Conservation (phyloP, 179 eudicot genomes). For the Spergularia azorica region DNA sequence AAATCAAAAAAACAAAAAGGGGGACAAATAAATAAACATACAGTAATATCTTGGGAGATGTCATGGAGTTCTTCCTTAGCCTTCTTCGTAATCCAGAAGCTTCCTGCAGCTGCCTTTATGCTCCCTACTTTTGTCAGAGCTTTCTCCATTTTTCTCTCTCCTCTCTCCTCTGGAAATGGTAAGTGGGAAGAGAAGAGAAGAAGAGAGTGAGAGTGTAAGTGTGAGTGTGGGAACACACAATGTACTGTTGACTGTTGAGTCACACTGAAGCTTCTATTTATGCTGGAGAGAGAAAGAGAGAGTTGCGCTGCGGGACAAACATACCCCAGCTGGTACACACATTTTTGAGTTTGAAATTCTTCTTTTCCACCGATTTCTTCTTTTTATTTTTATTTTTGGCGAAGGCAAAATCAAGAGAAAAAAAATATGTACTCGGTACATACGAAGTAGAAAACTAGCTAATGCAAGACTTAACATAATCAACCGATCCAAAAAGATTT, state of each 20-base stretch:
- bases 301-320: constrained; percentile 23
- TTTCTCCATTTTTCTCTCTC: constrained; percentile 58
- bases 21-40: neutral
- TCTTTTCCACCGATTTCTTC: neutral
- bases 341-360: constrained; percentile 13
- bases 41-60: constrained; percentile 65
- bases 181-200: neutral
- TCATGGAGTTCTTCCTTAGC: constrained; percentile 79
- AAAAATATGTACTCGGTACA: too few species aligned
- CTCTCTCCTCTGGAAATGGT: constrained; percentile 2
- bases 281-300: constrained; percentile 12
- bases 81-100: constrained; percentile 80
- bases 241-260: neutral
- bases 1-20: neutral
- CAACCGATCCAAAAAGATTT: too few species aligned
- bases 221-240: neutral
- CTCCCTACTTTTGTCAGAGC: constrained; percentile 73
- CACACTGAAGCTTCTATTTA: neutral
- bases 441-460: too few species aligned
- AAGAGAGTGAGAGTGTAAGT: neutral
- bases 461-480: too few species aligned
- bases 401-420: too few species aligned
- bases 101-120: constrained; percentile 61
- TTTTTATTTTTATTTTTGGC: too few species aligned
- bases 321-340: constrained; percentile 29